phyloP scores from a whole-genome alignment of 78 protist genomes.

The Dictyostelium citrinum region DNA sequence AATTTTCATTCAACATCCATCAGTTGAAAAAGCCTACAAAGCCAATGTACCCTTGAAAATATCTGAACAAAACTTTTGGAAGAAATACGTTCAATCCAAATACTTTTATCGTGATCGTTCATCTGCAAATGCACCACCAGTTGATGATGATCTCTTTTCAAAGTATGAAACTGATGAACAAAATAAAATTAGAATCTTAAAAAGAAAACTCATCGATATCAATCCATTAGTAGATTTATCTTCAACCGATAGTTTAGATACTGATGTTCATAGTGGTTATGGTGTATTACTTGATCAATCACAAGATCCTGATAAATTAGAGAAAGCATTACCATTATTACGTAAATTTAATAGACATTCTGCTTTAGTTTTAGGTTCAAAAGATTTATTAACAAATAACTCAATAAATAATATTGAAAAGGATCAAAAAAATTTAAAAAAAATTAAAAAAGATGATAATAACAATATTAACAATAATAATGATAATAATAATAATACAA shows the following conservation, averaged over 20 bases:
- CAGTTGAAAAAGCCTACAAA: constrained; percentile 59
- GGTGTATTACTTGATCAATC: constrained; percentile 37
- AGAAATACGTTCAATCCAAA: constrained; percentile 45
- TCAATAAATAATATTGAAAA: neutral
- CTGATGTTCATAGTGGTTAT: constrained; percentile 13
- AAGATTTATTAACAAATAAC: constrained; percentile 1
- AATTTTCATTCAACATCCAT: constrained; percentile 69
- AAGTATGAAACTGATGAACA: constrained; percentile 56
- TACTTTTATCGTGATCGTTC: constrained; percentile 46
- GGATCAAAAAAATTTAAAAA: neutral
- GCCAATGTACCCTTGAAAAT: constrained; percentile 57
- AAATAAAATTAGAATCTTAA: neutral
- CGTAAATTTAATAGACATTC: constrained; percentile 66
- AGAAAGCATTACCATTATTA: constrained; percentile 41
- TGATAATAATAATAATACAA: neutral
- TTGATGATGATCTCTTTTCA: constrained; percentile 63
- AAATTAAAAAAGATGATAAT: neutral
- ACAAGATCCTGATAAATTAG: constrained; percentile 43
- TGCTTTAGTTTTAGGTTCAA: constrained; percentile 57
- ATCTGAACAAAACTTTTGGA: constrained; percentile 59
- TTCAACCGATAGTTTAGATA: constrained; percentile 11
- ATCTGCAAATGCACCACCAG: constrained; percentile 8
- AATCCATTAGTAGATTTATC: constrained; percentile 56
- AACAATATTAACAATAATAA: neutral
- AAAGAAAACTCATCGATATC: constrained; percentile 44